Evolutionary conservation across 306 rosid genomes (phyloP), one percentile per base, ranked within the genome.

Genomic region (Medicago ruthenica): DNA sequence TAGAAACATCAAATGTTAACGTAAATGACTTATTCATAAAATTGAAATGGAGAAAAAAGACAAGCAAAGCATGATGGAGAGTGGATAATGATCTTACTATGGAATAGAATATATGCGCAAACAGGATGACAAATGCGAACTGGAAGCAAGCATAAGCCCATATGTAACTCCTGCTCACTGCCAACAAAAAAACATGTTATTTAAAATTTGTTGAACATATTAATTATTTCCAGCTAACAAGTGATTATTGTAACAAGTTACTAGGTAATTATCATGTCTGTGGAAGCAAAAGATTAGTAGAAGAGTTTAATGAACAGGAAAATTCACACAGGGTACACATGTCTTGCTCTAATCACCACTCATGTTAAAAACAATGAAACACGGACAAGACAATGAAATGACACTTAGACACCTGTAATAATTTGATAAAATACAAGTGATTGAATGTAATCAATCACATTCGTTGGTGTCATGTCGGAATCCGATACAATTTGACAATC

Each of bases 71-170:
- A 54, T 17, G 27, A 7, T 20, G 39, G 40, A 24, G n/a, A 48
- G n/a, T 8, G 27, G 20, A 64, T n/a, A 3, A 34, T 7, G 48
- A 36, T 78, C 82, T 89, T 91, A 92, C 97, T n/a, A 92, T 76
- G 11, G 93, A 79, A 79, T 89, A 92, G 77, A 89, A 92, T 59
- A 92, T 69, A 76, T 89, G 96, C 66, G 91, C 97, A 81, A 89
- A 87, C 61, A 92, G 85, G 85, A 92, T 84, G 85, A 92, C 87
- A 31, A 88, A 80, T 58, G 93, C 96, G 21, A 92, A 92, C 90
- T 92, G 97, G 89, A 92, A 92, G 76, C 90, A 89, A 58, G 96
- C 93, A 84, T 89, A 89, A 50, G 93, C 93, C 97, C 97, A 92
- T 72, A 88, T 83, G 88, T 85, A 92, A 72, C 85, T 83, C 81